These are phyloP conservation scores for Scenedesmus sp. DNA, from an alignment of 163 green algal genomes.

Conservation along the genomic window DNA sequence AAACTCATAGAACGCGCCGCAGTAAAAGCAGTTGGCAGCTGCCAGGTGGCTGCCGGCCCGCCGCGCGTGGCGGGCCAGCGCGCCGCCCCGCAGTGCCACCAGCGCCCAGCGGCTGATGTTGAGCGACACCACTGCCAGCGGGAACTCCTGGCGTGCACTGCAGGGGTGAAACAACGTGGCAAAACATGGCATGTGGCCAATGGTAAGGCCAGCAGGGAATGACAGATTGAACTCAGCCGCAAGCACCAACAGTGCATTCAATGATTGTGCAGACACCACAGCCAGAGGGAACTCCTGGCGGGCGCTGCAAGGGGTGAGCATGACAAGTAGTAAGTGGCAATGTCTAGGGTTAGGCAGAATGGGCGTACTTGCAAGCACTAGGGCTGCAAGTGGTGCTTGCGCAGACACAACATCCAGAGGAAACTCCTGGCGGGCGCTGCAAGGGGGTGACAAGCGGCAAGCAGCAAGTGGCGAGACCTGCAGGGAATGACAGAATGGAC, in stretches of 20 bases:
- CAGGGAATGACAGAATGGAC: no score
- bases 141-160: constrained; percentile 69
- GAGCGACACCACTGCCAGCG: constrained; percentile 70
- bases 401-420: not conserved
- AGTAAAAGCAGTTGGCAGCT: constrained; percentile 44
- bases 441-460: not conserved
- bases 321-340: no score
- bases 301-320: no score
- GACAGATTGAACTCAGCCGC: no score
- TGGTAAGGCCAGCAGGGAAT: no score
- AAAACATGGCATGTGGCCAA: not conserved
- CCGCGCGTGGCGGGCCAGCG: not conserved
- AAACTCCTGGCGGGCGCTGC: not conserved
- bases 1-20: constrained; percentile 40
- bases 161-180: constrained; percentile 20
- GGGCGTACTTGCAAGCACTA: no score
- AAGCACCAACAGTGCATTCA: no score
- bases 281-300: not conserved
- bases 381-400: no score
- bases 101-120: constrained; percentile 77
- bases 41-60: constrained; percentile 5
- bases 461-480: no score
- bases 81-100: constrained; percentile 7
- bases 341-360: no score
- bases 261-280: no score